Evolutionary conservation across 148 eudicot genomes (phyloP).

Genomic region (Cornus suecica): DNA sequence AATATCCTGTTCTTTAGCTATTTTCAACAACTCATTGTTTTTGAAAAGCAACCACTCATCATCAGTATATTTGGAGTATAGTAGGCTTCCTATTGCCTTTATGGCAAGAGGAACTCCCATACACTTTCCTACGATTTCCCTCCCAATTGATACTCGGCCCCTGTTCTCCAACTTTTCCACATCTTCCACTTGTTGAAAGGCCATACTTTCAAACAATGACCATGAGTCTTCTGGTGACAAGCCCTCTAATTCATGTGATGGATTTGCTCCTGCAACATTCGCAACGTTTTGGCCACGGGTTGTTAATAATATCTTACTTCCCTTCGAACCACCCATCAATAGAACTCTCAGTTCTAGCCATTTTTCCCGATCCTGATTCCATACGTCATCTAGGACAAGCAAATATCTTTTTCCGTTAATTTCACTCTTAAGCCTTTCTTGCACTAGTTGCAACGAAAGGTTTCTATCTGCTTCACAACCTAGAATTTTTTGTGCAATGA

Average conservation of each 20-base stretch:
- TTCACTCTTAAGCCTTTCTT: background rate
- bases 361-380: slow-evolving; percentile 12
- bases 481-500: background rate
- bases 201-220: slow-evolving; percentile 19
- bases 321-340: slow-evolving; percentile 6
- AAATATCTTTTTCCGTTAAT: slow-evolving; percentile 5
- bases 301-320: slow-evolving; percentile 24
- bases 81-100: slow-evolving; percentile 6
- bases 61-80: background rate
- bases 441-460: slow-evolving; percentile 4
- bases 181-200: too few species aligned
- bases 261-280: background rate
- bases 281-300: slow-evolving; percentile 25
- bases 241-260: background rate
- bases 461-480: slow-evolving; percentile 8
- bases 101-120: slow-evolving; percentile 15
- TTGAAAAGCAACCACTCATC: slow-evolving; percentile 11
- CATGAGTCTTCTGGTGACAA: slow-evolving; percentile 18
- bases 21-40: background rate
- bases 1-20: background rate
- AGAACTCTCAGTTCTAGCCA: slow-evolving; percentile 17
- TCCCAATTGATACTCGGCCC: slow-evolving; percentile 17
- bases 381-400: slow-evolving; percentile 33
- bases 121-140: slow-evolving; percentile 26
- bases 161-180: slow-evolving; percentile 1